A percentile compares a stretch with the other conserved stretches of the same genome.
These are phyloP conservation scores for Capronia epimyces DNA, from an alignment of 2,329 filamentous ascomycete genomes.

Conservation along the genomic window DNA sequence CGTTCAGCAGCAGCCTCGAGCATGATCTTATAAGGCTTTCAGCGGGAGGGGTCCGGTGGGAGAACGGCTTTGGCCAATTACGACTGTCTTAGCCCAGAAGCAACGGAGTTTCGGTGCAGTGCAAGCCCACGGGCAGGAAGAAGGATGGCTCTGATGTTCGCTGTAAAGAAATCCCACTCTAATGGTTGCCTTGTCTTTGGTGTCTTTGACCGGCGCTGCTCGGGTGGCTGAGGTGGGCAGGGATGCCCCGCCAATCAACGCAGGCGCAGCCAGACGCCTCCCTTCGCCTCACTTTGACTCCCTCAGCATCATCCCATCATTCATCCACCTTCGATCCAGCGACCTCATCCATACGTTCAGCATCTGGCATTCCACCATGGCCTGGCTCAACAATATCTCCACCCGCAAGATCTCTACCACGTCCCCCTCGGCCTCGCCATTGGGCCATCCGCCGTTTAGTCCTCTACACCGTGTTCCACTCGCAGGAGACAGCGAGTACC, in stretches of 20 bases:
- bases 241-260: neutral
- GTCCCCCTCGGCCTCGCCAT: neutral
- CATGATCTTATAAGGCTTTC: conserved; percentile 9
- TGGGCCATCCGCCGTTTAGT: neutral
- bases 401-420: neutral
- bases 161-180: neutral
- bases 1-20: conserved; percentile 3
- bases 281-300: conserved; percentile 7
- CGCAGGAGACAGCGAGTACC: no score
- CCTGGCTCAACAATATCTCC: neutral
- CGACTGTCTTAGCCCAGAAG: neutral
- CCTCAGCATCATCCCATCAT: conserved; percentile 1
- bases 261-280: neutral
- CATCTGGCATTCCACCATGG: neutral
- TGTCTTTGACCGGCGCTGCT: neutral
- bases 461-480: neutral
- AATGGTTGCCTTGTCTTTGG: conserved; percentile 7
- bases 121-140: neutral
- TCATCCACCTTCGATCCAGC: neutral
- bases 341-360: neutral
- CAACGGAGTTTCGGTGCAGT: neutral
- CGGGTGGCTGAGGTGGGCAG: neutral
- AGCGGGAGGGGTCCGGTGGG: neutral
- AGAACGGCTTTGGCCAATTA: neutral
- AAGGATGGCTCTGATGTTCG: neutral